Evolutionary conservation across 2,329 filamentous ascomycete genomes (phyloP).

Genomic region (Hypomyces perniciosus): DNA sequence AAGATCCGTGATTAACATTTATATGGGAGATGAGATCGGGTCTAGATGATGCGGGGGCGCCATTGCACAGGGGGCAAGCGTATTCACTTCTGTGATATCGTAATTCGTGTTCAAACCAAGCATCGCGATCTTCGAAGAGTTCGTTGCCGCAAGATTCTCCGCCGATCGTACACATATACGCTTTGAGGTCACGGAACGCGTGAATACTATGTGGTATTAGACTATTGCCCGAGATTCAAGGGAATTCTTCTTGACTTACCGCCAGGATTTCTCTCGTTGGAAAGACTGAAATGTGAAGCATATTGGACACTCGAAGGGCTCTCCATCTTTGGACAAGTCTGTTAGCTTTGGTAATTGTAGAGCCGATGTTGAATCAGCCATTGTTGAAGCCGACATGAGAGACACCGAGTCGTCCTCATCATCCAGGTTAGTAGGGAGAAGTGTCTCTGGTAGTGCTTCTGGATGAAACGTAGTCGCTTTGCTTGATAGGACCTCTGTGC

Average conservation of each 20-base stretch:
- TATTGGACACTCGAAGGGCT: constrained; percentile 14
- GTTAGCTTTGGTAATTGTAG: constrained; percentile 2
- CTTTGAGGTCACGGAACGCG: constrained; percentile 9
- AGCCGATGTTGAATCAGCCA: not conserved
- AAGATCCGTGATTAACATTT: not conserved
- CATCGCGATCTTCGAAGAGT: not conserved
- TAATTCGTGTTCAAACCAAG: not conserved
- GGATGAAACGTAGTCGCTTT: not conserved
- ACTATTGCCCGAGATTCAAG: not conserved
- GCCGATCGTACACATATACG: constrained; percentile 7
- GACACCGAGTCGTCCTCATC: constrained; percentile 5
- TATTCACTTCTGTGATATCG: not conserved
- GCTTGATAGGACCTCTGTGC: not conserved
- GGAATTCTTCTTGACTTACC: not conserved
- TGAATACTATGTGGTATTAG: not conserved
- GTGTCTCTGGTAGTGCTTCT: not conserved
- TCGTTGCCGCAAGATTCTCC: not conserved
- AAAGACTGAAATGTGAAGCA: constrained; percentile 14
- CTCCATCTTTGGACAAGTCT: not conserved
- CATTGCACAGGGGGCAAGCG: not conserved
- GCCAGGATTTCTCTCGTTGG: constrained; percentile 9
- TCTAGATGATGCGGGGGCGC: not conserved
- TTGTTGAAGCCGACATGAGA: not conserved
- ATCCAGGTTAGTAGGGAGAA: not conserved
- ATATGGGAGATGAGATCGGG: not conserved